Evolutionary conservation across 352 stramenopile species (phyloP).

Genomic region (Aphanomyces astaci): DNA sequence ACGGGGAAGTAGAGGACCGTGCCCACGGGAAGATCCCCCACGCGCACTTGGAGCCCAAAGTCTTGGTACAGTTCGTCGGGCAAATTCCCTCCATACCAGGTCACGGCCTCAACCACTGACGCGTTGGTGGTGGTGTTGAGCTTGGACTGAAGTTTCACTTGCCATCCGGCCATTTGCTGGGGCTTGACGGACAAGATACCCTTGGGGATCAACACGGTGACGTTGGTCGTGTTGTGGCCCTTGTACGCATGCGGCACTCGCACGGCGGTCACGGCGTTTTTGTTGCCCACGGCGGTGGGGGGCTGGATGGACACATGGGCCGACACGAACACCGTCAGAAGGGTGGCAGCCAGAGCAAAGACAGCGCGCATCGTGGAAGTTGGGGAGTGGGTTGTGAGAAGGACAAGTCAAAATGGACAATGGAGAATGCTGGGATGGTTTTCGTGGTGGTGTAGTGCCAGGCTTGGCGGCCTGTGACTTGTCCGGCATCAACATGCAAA

Average conservation of each 20-base stretch:
- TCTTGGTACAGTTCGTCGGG: slow-evolving; percentile 12
- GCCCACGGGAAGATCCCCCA: not conserved
- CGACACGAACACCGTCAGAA: not conserved
- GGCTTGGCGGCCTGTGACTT: no score
- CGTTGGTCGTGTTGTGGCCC: slow-evolving; percentile 6
- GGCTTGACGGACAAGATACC: not conserved
- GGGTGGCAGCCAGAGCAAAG: no score
- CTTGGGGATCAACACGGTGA: not conserved
- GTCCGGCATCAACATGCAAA: no score
- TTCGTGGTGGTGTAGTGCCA: no score
- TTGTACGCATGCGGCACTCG: slow-evolving; percentile 9
- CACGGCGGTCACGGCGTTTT: not conserved
- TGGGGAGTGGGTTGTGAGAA: no score
- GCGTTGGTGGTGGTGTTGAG: no score
- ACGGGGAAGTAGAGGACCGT: slow-evolving; percentile 18
- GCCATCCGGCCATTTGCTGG: not conserved
- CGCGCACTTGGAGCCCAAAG: slow-evolving; percentile 20
- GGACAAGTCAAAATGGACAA: no score
- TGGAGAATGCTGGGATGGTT: no score
- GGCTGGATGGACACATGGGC: slow-evolving; percentile 3
- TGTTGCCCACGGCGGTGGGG: not conserved
- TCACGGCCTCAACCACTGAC: no score
- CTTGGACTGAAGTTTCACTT: no score
- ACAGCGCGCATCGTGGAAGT: no score
- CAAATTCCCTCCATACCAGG: slow-evolving; percentile 13